Conservation (phyloP, 495 filamentous ascomycete species). For the Tetracladium marchalianum region DNA sequence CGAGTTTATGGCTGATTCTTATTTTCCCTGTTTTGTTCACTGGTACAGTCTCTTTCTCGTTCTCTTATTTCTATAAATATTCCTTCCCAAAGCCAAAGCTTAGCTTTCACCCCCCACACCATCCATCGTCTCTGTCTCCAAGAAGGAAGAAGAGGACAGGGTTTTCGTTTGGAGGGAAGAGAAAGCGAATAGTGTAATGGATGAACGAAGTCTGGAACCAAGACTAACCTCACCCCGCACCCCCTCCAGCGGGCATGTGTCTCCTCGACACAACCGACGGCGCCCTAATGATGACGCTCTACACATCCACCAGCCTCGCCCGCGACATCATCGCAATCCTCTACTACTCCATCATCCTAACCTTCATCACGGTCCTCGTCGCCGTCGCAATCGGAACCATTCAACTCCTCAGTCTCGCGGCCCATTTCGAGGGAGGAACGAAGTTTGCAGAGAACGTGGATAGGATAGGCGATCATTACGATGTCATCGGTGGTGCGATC, state of each 20-base stretch:
- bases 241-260: conserved; percentile 18
- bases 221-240: background rate
- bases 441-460: conserved; percentile 81
- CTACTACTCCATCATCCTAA: conserved; percentile 91
- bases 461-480: conserved; percentile 68
- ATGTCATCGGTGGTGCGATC: conserved; percentile 77
- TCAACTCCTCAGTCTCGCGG: conserved; percentile 67
- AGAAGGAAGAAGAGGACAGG: background rate
- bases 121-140: too few relatives aligned
- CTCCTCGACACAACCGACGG: conserved; percentile 53
- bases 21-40: conserved; percentile 91
- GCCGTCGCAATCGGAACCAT: conserved; percentile 78
- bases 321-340: conserved; percentile 76
- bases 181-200: too few relatives aligned
- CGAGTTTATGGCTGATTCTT: conserved; percentile 86
- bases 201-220: too few relatives aligned
- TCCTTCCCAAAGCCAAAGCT: background rate
- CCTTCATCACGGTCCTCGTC: conserved; percentile 76
- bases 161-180: background rate
- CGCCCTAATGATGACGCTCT: conserved; percentile 89
- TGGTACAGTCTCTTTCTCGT: conserved; percentile 33
- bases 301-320: conserved; percentile 65
- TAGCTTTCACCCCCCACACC: too few relatives aligned
- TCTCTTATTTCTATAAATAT: background rate
- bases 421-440: conserved; percentile 61